phyloP scores from a whole-genome alignment of 2,329 filamentous ascomycete genomes.

The Botrytis hyacinthi region DNA sequence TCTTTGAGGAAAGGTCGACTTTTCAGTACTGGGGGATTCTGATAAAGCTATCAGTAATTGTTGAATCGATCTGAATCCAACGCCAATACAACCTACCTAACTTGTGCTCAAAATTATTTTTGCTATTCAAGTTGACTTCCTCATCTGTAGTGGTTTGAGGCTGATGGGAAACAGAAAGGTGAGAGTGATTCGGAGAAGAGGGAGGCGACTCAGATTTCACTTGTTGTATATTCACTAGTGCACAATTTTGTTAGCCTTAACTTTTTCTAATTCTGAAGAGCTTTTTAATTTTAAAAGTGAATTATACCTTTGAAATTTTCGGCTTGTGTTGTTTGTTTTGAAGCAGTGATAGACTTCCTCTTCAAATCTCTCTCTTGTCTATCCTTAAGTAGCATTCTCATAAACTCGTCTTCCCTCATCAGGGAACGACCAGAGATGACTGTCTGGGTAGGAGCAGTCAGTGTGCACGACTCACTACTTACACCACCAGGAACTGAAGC shows the following conservation, averaged over 20 bases:
- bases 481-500: background rate
- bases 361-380: conserved; percentile 4
- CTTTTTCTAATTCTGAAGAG: background rate
- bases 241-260: background rate
- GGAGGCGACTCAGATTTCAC: background rate
- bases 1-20: background rate
- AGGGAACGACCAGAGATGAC: background rate
- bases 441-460: too few relatives aligned
- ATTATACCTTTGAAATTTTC: conserved; percentile 1
- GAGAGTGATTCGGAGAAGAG: background rate
- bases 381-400: conserved; percentile 7
- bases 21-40: background rate
- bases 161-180: background rate
- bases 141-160: background rate
- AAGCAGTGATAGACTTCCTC: background rate
- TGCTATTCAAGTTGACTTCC: background rate
- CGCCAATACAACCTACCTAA: background rate
- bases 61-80: background rate
- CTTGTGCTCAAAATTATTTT: background rate
- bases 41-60: background rate
- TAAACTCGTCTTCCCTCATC: conserved; percentile 13
- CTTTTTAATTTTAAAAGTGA: background rate
- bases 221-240: conserved; percentile 3
- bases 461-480: background rate
- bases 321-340: too few relatives aligned